Evolutionary conservation across 2,329 filamentous ascomycete genomes (phyloP), one percentile per base, ranked within the genome.

Genomic region (Torrubiella hemipterigena): DNA sequence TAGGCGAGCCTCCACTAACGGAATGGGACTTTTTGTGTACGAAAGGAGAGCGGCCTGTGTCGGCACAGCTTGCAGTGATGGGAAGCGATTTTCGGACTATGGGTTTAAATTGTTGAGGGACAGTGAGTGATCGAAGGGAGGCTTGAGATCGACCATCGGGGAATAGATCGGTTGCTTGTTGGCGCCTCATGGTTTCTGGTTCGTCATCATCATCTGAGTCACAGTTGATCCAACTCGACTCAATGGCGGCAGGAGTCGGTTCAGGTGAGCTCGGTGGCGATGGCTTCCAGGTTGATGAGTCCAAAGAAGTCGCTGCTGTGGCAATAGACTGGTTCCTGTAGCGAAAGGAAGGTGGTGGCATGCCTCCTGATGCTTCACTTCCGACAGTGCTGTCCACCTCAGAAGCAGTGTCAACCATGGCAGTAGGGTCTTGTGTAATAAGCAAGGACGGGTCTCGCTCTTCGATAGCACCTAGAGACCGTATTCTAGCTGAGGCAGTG

Each of bases 201-300:
- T 41, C 32, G 7, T 46, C 43, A 7, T 53, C 52, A 3, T 44
- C 41, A 25, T 58, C 55, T 3, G 54, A 55, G 20, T 58, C 54
- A 11, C 42, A 38, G 13, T 57, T 55, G 6, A 59, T 52, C 57
- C 57, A 60, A 30, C 54, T 59, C 27, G 48, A 42, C 14, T 47
- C 45, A 17, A 38, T 37, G 27, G 32, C 37, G 15, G 44, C 39
- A 6, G 34, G 23, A 4, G 42, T 30, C 10, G 41, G 33, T 2
- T 41, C 32, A n/a, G 42, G 33, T 2, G 45, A 32, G 20, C 34
- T 37, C 11, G 47, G 48, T 6, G 48, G 46, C 8, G 49, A 50
- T 1, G 43, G 42, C 18, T 43, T 46, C 27, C 44, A 47, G 22
- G 41, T 45, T 4, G 43, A 38, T 14, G 52, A 54, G 15, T 46